These are phyloP conservation scores for Orbilia brochopaga DNA, from an alignment of 2,329 filamentous ascomycete species.

Conservation along the genomic window DNA sequence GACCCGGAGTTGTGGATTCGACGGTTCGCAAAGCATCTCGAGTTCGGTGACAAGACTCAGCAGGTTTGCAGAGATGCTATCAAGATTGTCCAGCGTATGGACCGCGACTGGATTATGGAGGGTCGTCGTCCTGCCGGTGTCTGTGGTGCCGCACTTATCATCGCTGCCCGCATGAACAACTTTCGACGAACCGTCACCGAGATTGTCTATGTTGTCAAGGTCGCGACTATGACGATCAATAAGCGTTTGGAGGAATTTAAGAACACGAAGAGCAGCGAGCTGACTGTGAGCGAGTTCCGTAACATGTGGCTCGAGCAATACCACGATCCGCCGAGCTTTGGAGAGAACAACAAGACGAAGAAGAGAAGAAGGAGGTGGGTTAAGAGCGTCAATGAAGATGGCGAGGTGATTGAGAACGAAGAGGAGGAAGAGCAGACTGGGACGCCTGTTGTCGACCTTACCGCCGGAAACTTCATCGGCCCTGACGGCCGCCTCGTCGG, in stretches of 20 bases:
- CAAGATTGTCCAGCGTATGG: constrained; percentile 88
- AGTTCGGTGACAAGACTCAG: constrained; percentile 81
- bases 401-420: constrained; percentile 57
- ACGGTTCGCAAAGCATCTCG: constrained; percentile 87
- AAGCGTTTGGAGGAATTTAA: constrained; percentile 92
- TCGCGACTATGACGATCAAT: constrained; percentile 89
- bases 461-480: constrained; percentile 35
- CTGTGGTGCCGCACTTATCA: constrained; percentile 89
- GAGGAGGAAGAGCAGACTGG: constrained; percentile 53
- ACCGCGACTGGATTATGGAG: constrained; percentile 94
- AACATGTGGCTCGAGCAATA: constrained; percentile 74
- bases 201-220: constrained; percentile 97
- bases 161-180: constrained; percentile 97
- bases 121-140: constrained; percentile 91
- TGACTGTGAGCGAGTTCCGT: constrained; percentile 87
- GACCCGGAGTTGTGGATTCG: constrained; percentile 88
- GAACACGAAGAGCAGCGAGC: constrained; percentile 77
- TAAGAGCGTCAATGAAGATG: constrained; percentile 55
- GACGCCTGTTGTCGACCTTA: constrained; percentile 51
- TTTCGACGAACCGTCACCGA: constrained; percentile 90
- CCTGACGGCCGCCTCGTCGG: constrained; percentile 22
- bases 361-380: constrained; percentile 57
- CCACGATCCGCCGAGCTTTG: constrained; percentile 84
- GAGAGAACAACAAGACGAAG: constrained; percentile 67
- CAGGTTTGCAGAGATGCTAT: constrained; percentile 88